These are phyloP conservation scores for Fusarium kyushuense DNA, from an alignment of 2,329 filamentous ascomycete genomes.

Conservation along the genomic window DNA sequence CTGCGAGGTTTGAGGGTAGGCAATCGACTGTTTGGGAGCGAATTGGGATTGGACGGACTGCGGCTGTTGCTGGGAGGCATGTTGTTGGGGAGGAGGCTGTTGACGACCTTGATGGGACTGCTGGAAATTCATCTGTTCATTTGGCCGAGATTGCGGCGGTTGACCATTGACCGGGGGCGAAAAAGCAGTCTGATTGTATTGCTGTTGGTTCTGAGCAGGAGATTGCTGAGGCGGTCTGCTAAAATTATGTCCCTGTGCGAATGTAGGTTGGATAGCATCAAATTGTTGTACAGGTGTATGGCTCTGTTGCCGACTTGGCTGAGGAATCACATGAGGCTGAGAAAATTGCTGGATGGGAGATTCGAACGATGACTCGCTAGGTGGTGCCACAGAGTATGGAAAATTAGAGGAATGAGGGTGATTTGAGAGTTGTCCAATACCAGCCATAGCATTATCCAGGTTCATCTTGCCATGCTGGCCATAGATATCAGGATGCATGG, in stretches of 20 bases:
- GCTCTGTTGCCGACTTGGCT: constrained; percentile 50
- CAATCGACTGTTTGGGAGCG: constrained; percentile 38
- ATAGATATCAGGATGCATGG: constrained; percentile 55
- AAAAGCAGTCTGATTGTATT: constrained; percentile 45
- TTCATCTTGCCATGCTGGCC: constrained; percentile 52
- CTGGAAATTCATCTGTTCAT: constrained; percentile 42
- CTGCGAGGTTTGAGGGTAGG: constrained; percentile 36
- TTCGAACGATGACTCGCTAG: constrained; percentile 51
- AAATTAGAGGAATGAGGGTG: constrained; percentile 53
- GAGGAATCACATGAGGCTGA: constrained; percentile 52
- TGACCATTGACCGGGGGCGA: constrained; percentile 47
- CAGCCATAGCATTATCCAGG: constrained; percentile 46
- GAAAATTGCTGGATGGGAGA: constrained; percentile 50
- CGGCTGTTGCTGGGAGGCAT: constrained; percentile 32
- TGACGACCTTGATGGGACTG: constrained; percentile 41
- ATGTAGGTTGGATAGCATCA: constrained; percentile 46
- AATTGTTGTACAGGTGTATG: constrained; percentile 53
- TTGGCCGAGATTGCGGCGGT: constrained; percentile 43
- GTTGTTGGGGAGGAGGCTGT: constrained; percentile 41
- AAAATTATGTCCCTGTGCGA: constrained; percentile 46
- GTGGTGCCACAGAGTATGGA: constrained; percentile 51
- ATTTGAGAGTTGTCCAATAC: constrained; percentile 50
- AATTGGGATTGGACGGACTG: constrained; percentile 43
- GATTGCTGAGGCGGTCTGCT: constrained; percentile 48
- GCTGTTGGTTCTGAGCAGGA: constrained; percentile 48